Base-by-base conservation (phyloP, 306 rosid species). In the Cicer yamashitae region DNA sequence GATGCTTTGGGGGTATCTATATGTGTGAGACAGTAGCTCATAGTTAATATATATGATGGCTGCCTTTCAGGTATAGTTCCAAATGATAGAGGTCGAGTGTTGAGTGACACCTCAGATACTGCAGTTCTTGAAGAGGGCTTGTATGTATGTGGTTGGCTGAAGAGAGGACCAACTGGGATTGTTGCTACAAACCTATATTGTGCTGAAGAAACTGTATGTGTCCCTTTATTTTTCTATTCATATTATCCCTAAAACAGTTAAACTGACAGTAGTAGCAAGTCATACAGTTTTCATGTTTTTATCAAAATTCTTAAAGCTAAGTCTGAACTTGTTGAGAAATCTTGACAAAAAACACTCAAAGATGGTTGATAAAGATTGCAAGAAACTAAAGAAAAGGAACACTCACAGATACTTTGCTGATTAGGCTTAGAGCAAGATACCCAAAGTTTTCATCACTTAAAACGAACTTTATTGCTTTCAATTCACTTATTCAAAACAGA, bases 111-210 rank as follows among this genome's bases (percentile, higher is more conserved):
- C 18, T 76, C 73, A 17, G 87, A 87, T 71, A 67, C 85, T 22
- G 43, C 81, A 25, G 80, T 38, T 48, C 64, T 79, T 45, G 98
- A 87, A 87, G 86, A 88, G 77, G 96, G 96, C 78, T 87, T 94
- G 79, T 91, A 91, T 79, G 96, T 90, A 66, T 87, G 96, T 73
- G 98, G 98, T 62, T 91, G 98, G 97, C 88, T 94, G 86, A 91
- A 91, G 88, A 88, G 98, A 86, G 97, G 96, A 63, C 98, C 97
- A n/a, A 90, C 91, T n/a, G 97, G 98, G 74, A 91, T 94, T 82
- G 79, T 94, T 83, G 98, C 87, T 60, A 87, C 97, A 85, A 91
- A 91, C 91, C 91, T 89, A 44, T 75, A 90, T 50, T 91, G 96
- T 76, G 96, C 97, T 10, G 96, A 92, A 88, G 96, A 94, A 86